A percentile compares a stretch with the other conserved stretches of the same genome.
phyloP scores from a whole-genome alignment of 257 asterid species.

The Linaria vulgaris region DNA sequence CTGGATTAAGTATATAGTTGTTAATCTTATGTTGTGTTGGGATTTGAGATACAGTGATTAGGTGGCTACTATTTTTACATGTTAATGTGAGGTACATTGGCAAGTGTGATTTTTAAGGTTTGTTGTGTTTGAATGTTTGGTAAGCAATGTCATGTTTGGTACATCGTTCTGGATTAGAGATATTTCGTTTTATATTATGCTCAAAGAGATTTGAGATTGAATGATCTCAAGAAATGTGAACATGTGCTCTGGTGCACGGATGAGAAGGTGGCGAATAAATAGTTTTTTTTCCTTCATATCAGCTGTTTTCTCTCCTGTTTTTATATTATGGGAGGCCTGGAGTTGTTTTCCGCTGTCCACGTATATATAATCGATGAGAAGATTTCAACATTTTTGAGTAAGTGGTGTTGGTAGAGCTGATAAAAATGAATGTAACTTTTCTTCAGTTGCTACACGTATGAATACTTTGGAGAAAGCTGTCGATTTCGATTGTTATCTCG shows the following conservation, averaged over 20 bases:
- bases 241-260: slow-evolving; percentile 19
- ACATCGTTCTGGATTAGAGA: slow-evolving; percentile 24
- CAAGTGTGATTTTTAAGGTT: slow-evolving; percentile 24
- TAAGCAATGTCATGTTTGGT: slow-evolving; percentile 23
- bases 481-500: no score
- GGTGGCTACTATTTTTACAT: slow-evolving; percentile 26
- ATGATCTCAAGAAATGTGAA: slow-evolving; percentile 22
- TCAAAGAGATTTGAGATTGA: slow-evolving; percentile 26
- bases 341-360: no score
- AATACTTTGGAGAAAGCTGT: slow-evolving; percentile 14
- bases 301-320: slow-evolving; percentile 16
- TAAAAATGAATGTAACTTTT: slow-evolving; percentile 15
- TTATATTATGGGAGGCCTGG: slow-evolving; percentile 5
- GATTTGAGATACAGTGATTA: slow-evolving; percentile 27
- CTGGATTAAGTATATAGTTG: background rate
- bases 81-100: slow-evolving; percentile 27
- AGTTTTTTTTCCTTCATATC: background rate
- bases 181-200: slow-evolving; percentile 7
- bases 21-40: slow-evolving; percentile 11
- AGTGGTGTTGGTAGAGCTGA: background rate
- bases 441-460: background rate
- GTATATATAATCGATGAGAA: no score
- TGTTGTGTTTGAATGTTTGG: slow-evolving; percentile 27
- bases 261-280: background rate
- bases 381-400: no score